These are phyloP conservation scores for Urtica urens DNA, from an alignment of 306 rosid species.

Conservation along the genomic window DNA sequence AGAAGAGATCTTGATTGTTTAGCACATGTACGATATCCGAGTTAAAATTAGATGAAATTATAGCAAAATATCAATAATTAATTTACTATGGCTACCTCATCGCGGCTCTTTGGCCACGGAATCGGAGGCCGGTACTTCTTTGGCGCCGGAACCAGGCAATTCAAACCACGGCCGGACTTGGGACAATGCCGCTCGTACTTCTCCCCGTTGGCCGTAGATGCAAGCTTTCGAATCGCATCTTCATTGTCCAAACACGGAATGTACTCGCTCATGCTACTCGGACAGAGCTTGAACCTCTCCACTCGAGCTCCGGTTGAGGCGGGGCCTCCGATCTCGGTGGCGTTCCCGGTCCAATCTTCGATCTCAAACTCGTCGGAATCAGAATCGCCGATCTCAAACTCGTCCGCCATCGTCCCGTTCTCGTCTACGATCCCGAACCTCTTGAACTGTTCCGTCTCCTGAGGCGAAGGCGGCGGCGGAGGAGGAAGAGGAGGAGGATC, in stretches of 20 bases:
- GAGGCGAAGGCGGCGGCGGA: constrained; percentile 5
- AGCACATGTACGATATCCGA: no score
- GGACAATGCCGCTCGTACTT: constrained; percentile 83
- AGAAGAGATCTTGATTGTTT: no score
- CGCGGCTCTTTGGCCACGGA: constrained; percentile 89
- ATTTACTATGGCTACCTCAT: constrained; percentile 58
- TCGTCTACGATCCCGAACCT: constrained; percentile 65
- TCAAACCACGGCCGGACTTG: constrained; percentile 30
- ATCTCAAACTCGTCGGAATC: constrained; percentile 46
- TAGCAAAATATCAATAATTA: no score
- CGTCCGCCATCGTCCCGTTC: constrained; percentile 79
- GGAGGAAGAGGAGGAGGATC: constrained; percentile 2
- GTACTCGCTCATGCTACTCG: constrained; percentile 50
- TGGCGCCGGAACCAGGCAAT: constrained; percentile 89
- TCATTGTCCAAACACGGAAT: constrained; percentile 87
- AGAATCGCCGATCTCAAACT: constrained; percentile 63
- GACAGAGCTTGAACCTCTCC: constrained; percentile 49
- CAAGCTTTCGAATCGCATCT: constrained; percentile 47
- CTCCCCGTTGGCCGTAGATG: constrained; percentile 58
- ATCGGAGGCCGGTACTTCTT: constrained; percentile 59
- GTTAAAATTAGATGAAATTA: no score
- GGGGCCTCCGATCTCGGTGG: constrained; percentile 19
- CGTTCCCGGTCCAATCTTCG: constrained; percentile 69
- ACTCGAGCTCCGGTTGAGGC: constrained; percentile 18
- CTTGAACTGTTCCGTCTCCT: constrained; percentile 15